Evolutionary conservation across 2,329 filamentous ascomycete genomes (phyloP), one percentile per base, ranked within the genome.

Genomic region (Madurella mycetomatis): DNA sequence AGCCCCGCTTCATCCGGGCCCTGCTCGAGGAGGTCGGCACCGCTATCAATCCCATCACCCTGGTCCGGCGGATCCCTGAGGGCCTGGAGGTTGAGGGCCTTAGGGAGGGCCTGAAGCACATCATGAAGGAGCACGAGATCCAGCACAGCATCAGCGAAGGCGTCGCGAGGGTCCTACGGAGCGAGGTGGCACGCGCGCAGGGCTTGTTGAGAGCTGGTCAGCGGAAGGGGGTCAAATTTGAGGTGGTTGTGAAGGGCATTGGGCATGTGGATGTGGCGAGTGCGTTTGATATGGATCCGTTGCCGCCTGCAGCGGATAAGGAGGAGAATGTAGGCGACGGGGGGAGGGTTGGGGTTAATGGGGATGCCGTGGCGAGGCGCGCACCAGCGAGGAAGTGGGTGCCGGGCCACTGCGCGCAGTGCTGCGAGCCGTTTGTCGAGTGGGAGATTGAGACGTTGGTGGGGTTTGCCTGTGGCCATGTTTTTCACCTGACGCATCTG

Each of bases 41-140:
- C 1, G 84, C 90, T 1, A 94, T 99, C 65, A 86, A 97, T 65
- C 94, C 94, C 0, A 92, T 97, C 58, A 88, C 87, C 15, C 82
- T 99, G 3, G 90, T 99, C 5, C 81, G 88, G 13, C 84, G 92
- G 5, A 99, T 99, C 30, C 94, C 94, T 0, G 90, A 95, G 66
- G 92, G 94, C 0, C 78, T 99, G 0, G 90, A 96, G 67, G 95
- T 99, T 12, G 87, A 94, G 63, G 94, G 94, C 0, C 76, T 99
- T 7, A 80, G 91, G 55, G 90, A 96, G 59, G 94, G 92, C 0
- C 79, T 99, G 3, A 87, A 87, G 43, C 87, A 92, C 54, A 91
- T 99, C 76, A 88, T 99, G 68, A 87, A 92, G 63, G 94, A 99
- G 70, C 92, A 96, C 67, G 94, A 97, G 67, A 88, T 99, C 43